A percentile compares a stretch with the other conserved stretches of the same genome.
phyloP scores from a whole-genome alignment of 306 rosid genomes.

The Cucumis melo region DNA sequence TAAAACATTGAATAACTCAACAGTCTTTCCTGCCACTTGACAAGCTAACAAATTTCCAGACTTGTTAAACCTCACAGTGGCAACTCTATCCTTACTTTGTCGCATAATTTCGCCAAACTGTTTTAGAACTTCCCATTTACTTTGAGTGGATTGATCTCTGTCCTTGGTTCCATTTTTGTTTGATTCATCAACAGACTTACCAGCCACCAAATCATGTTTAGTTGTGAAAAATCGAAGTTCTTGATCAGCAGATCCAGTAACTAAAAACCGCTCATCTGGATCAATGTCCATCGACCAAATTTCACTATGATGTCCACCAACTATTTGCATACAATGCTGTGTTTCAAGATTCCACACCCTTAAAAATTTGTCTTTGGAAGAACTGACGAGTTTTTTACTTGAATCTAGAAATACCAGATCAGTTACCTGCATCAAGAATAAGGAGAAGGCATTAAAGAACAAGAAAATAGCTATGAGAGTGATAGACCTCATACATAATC shows the following conservation, averaged over 20 bases:
- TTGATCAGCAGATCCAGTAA: conserved; percentile 76
- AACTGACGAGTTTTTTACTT: conserved; percentile 70
- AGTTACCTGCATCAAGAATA: conserved; percentile 54
- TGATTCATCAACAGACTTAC: conserved; percentile 16
- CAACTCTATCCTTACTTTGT: conserved; percentile 77
- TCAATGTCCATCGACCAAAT: conserved; percentile 84
- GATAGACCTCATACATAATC: neutral
- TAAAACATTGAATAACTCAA: conserved; percentile 68
- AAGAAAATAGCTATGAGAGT: neutral
- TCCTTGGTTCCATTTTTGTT: conserved; percentile 14
- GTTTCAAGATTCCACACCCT: conserved; percentile 98
- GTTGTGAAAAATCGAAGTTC: conserved; percentile 72
- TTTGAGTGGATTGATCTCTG: conserved; percentile 30
- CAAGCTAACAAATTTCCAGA: conserved; percentile 77
- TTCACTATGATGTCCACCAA: conserved; percentile 90
- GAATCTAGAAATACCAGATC: conserved; percentile 62
- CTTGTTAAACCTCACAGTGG: conserved; percentile 68
- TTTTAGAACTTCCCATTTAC: conserved; percentile 67
- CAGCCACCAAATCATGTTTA: conserved; percentile 35
- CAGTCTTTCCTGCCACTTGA: conserved; percentile 81
- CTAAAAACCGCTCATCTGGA: conserved; percentile 57
- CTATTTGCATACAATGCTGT: conserved; percentile 93
- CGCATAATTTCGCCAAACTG: conserved; percentile 78
- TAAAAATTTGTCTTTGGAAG: conserved; percentile 86
- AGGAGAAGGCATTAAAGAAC: neutral